Evolutionary conservation across 108 stramenopile genomes (phyloP).

Genomic region (Seminavis robusta): DNA sequence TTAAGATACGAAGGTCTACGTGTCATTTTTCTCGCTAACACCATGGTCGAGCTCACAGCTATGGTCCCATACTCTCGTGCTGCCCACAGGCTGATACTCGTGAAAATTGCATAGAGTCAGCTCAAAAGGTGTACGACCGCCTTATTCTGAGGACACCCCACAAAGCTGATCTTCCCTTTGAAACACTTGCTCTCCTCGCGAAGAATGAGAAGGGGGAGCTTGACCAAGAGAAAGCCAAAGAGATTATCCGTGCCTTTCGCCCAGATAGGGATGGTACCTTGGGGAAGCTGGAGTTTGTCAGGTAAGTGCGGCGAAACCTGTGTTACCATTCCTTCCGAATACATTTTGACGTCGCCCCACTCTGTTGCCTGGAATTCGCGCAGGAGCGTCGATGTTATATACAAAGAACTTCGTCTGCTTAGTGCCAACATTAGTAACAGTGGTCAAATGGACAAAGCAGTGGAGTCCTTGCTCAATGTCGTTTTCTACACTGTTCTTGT

Average conservation of each 20-base stretch:
- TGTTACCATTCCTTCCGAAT: no score
- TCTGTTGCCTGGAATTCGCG: no score
- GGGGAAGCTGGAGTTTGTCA: slow-evolving; percentile 37
- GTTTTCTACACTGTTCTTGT: slow-evolving; percentile 48
- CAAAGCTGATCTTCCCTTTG: no score
- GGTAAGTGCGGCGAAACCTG: background rate
- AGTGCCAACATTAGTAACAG: slow-evolving; percentile 58
- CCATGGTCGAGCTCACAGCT: no score
- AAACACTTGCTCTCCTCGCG: slow-evolving; percentile 22
- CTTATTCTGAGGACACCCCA: no score
- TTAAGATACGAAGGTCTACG: no score
- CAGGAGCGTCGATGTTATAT: slow-evolving; percentile 53
- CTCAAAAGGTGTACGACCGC: slow-evolving; percentile 47
- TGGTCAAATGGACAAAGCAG: slow-evolving; percentile 40
- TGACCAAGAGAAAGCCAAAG: slow-evolving; percentile 41
- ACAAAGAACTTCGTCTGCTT: slow-evolving; percentile 58
- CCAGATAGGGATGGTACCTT: slow-evolving; percentile 58
- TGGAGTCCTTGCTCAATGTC: slow-evolving; percentile 61
- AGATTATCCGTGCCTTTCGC: slow-evolving; percentile 48
- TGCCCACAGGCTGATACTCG: slow-evolving; percentile 42
- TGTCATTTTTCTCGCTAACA: no score
- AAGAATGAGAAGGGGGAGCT: slow-evolving; percentile 17
- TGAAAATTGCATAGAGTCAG: slow-evolving; percentile 56
- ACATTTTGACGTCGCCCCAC: no score
- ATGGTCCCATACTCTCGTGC: no score